A percentile compares a stretch with the other conserved stretches of the same genome.
Conservation (phyloP, 805 yeast genomes). For the Wickerhamomyces xylosicus region DNA sequence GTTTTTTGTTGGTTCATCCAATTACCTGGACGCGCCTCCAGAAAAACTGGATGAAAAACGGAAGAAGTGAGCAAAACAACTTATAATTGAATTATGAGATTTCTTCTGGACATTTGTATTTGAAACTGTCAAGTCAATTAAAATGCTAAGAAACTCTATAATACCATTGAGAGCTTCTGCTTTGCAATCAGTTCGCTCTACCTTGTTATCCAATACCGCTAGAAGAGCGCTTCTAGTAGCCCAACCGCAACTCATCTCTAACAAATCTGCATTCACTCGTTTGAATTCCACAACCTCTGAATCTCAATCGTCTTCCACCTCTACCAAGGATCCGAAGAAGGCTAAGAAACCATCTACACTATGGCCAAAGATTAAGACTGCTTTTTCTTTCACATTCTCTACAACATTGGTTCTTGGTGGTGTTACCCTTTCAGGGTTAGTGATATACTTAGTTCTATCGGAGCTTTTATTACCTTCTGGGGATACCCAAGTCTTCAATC, state of each 20-base stretch:
- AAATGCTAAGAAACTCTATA: not conserved
- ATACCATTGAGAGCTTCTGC: not conserved
- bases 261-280: not conserved
- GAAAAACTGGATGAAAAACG: too few relatives aligned
- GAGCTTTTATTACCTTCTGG: conserved; percentile 86
- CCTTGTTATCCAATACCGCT: not conserved
- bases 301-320: conserved; percentile 3
- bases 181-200: not conserved
- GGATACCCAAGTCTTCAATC: conserved; percentile 82
- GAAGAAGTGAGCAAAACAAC: too few relatives aligned
- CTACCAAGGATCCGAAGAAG: conserved; percentile 4
- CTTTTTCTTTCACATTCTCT: conserved; percentile 52
- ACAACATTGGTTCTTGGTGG: conserved; percentile 59
- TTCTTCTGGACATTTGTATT: too few relatives aligned
- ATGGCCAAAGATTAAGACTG: conserved; percentile 39
- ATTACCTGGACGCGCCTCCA: too few relatives aligned
- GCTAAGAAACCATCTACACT: conserved; percentile 25
- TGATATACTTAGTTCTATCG: conserved; percentile 64
- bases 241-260: not conserved
- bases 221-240: not conserved
- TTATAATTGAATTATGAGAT: too few relatives aligned
- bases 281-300: conserved; percentile 4
- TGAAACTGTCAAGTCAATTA: too few relatives aligned
- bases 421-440: conserved; percentile 52
- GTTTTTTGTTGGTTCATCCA: too few relatives aligned